Evolutionary conservation across 2,329 filamentous ascomycete genomes (phyloP).

Genomic region (Colletotrichum theobromicola): DNA sequence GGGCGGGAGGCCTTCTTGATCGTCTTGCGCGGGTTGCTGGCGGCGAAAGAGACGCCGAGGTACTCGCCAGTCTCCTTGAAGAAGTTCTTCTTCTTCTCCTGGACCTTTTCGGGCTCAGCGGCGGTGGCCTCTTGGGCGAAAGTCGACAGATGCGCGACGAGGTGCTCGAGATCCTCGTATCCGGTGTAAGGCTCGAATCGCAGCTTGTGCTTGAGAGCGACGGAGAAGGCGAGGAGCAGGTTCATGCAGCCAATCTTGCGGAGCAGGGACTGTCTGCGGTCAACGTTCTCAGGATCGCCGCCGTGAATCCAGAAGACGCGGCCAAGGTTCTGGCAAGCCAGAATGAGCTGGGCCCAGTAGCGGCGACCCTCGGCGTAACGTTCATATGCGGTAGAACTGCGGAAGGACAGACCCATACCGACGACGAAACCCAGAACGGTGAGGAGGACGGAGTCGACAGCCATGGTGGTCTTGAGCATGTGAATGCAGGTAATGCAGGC

Average conservation of each 20-base stretch:
- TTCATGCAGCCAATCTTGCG: conserved; percentile 79
- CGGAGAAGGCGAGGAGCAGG: conserved; percentile 77
- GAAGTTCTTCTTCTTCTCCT: conserved; percentile 47
- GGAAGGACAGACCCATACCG: conserved; percentile 78
- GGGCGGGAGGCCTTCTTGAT: conserved; percentile 76
- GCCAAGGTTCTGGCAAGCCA: conserved; percentile 70
- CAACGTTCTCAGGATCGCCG: conserved; percentile 55
- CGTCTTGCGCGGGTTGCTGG: conserved; percentile 78
- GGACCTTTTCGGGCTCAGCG: conserved; percentile 34
- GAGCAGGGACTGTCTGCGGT: conserved; percentile 70
- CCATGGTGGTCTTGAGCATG: conserved; percentile 42
- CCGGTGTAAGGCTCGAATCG: conserved; percentile 83
- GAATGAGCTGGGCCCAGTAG: conserved; percentile 65
- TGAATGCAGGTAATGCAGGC: conserved; percentile 67
- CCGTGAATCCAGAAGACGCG: conserved; percentile 85
- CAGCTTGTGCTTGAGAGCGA: conserved; percentile 80
- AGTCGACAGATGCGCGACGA: conserved; percentile 76
- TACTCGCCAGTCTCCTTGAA: conserved; percentile 74
- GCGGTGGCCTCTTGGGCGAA: conserved; percentile 66
- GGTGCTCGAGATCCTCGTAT: conserved; percentile 74
- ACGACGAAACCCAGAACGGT: conserved; percentile 85
- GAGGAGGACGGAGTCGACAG: conserved; percentile 61
- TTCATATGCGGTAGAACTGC: conserved; percentile 79
- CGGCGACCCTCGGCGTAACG: conserved; percentile 70
- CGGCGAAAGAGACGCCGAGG: conserved; percentile 77